phyloP scores from a whole-genome alignment of 371 early-diverging fungal species.

The Syncephalastrum contaminatum region DNA sequence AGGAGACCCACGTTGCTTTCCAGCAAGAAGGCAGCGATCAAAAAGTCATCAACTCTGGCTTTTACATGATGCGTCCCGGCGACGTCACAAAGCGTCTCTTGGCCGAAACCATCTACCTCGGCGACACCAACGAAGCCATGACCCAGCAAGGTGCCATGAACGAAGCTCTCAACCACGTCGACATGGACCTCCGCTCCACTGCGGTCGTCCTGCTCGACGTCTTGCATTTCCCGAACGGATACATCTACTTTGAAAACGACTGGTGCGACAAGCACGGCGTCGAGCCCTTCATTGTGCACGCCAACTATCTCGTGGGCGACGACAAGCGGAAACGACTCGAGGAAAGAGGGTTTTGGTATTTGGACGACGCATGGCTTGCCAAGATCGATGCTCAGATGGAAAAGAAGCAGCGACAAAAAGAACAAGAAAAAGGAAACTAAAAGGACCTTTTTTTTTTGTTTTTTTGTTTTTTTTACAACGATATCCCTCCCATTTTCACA shows the following conservation, averaged over 20 bases:
- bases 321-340: slow-evolving; percentile 43
- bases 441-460: background rate
- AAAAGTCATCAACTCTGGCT: slow-evolving; percentile 33
- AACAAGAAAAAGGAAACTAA: slow-evolving; percentile 16
- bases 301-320: slow-evolving; percentile 48
- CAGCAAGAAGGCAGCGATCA: slow-evolving; percentile 40
- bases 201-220: slow-evolving; percentile 35
- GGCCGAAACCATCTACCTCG: slow-evolving; percentile 36
- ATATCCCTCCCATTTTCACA: background rate
- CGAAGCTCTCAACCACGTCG: slow-evolving; percentile 22
- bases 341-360: slow-evolving; percentile 32
- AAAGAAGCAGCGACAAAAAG: slow-evolving; percentile 15
- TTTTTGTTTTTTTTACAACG: background rate
- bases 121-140: slow-evolving; percentile 24
- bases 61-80: slow-evolving; percentile 41
- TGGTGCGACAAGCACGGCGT: slow-evolving; percentile 28
- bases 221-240: slow-evolving; percentile 43
- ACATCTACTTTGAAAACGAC: slow-evolving; percentile 31
- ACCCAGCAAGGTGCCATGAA: slow-evolving; percentile 49
- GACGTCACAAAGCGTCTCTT: slow-evolving; percentile 30
- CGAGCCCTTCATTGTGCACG: slow-evolving; percentile 44
- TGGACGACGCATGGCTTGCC: slow-evolving; percentile 40
- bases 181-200: slow-evolving; percentile 30
- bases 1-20: slow-evolving; percentile 37
- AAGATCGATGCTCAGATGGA: slow-evolving; percentile 23